A percentile compares a stretch with the other conserved stretches of the same genome.
phyloP scores from a whole-genome alignment of 2,329 filamentous ascomycete genomes.

The Penicillium sp. region DNA sequence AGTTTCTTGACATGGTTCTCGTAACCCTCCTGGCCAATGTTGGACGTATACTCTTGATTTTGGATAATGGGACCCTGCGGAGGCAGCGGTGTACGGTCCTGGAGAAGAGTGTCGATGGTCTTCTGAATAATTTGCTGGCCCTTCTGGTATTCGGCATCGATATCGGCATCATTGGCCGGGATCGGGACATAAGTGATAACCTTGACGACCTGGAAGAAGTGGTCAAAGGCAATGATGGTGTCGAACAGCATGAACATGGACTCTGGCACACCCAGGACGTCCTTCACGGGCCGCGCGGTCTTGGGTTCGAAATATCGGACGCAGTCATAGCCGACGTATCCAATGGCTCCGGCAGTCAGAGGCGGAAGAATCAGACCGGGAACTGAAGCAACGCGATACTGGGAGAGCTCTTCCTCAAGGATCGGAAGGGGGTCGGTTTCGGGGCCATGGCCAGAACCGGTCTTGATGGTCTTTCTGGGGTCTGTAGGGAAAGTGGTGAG shows the following conservation, averaged over 20 bases:
- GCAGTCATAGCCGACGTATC: constrained; percentile 96
- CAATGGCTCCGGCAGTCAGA: constrained; percentile 85
- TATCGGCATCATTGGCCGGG: constrained; percentile 51
- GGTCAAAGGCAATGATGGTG: constrained; percentile 88
- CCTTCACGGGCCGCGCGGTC: constrained; percentile 82
- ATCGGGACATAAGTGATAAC: constrained; percentile 86
- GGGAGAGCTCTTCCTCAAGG: constrained; percentile 73
- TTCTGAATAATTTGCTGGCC: constrained; percentile 60
- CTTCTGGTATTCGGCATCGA: constrained; percentile 65
- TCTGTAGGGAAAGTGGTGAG: constrained; percentile 36
- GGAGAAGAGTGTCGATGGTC: constrained; percentile 66
- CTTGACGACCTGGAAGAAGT: constrained; percentile 89
- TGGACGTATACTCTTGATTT: constrained; percentile 78
- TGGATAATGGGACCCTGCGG: constrained; percentile 66
- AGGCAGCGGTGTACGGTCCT: constrained; percentile 71
- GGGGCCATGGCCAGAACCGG: constrained; percentile 79
- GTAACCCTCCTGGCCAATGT: constrained; percentile 84
- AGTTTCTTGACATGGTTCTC: constrained; percentile 79
- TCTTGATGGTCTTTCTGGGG: constrained; percentile 72
- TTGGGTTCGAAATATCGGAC: constrained; percentile 97
- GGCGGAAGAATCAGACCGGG: constrained; percentile 78
- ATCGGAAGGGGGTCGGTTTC: constrained; percentile 77
- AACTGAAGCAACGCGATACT: constrained; percentile 74
- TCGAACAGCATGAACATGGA: constrained; percentile 96
- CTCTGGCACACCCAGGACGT: constrained; percentile 83